These are phyloP conservation scores for Aphanomyces euteiches DNA, from an alignment of 352 stramenopile genomes.

Conservation along the genomic window DNA sequence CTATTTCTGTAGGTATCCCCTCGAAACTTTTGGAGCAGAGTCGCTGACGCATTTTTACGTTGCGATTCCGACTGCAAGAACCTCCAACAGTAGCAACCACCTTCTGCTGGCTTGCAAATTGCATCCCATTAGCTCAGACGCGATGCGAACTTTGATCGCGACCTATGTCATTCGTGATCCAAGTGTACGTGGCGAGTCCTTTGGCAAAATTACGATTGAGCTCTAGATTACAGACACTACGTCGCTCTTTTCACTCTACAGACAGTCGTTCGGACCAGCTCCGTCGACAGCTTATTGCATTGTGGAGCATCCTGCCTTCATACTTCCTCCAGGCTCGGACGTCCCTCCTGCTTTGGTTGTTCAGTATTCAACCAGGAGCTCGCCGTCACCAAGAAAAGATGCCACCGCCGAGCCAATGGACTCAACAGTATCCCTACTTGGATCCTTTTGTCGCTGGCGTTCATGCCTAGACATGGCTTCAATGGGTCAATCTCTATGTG, in stretches of 20 bases:
- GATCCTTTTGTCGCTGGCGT: slow-evolving; percentile 15
- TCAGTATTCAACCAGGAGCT: neutral
- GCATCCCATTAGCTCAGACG: neutral
- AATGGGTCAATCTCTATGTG: neutral
- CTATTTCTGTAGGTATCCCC: neutral
- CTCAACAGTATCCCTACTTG: neutral
- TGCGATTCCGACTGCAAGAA: neutral
- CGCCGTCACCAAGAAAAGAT: neutral
- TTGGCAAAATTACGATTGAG: neutral
- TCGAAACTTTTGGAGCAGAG: neutral
- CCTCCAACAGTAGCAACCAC: neutral
- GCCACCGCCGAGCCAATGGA: no score
- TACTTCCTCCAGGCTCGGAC: neutral
- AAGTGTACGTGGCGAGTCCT: neutral
- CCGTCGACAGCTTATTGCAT: slow-evolving; percentile 2
- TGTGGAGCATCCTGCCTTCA: slow-evolving; percentile 1
- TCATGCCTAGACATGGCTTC: slow-evolving; percentile 11
- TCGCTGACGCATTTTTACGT: slow-evolving; percentile 5
- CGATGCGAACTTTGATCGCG: neutral
- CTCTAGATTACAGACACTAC: neutral
- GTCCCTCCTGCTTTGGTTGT: neutral
- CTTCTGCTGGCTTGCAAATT: neutral
- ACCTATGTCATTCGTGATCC: slow-evolving; percentile 14
- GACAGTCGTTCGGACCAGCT: neutral
- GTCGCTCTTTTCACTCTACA: neutral